Evolutionary conservation across 2,329 filamentous ascomycete genomes (phyloP), one percentile per base, ranked within the genome.

Genomic region (Aspergillus pseudotamarii): DNA sequence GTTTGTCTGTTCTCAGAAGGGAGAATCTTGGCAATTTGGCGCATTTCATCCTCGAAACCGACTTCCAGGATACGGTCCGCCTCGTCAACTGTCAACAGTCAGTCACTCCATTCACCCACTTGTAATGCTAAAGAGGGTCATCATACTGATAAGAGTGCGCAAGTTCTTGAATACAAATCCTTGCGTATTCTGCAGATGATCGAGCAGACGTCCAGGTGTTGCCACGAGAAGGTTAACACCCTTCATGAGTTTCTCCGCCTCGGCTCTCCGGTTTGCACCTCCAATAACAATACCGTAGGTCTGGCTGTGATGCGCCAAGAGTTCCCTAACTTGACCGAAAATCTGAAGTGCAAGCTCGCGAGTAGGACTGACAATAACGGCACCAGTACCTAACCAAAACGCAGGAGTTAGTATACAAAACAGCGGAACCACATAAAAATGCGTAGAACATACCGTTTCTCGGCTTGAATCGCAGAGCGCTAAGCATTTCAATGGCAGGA

Each of bases 41-140:
- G 87, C 91, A 99, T 97, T 81, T 99, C 95, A 74, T 98, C 95
- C 79, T 99, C 95, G 84, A 99, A 99, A 72, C 95, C 94, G 66
- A 97, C 92, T 81, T 99, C 95, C 51, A 99, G 83, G 66, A 99
- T 97, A 55, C 95, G 90, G 77, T 99, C 95, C 21, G 95, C 95
- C 81, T 99, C 95, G 72, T 99, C 95, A 69, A 62, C 36, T 21
- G 38, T 12, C 38, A 28, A 32, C 54, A 51, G 32, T 55, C 8
- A 55, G 51, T 28, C 30, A 48, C 19, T 28, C 34, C 28, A 26
- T 28, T 48, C 45, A 26, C n/a, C 28, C 30, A 51, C 19, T 32
- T 19, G n/a, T 8, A 28, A 23, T 36, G 30, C 3, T 16, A 41
- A 36, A 45, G 10, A 54, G 32, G 6, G 9, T 12, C 6, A 34